Percentiles rank a stretch among this genome's conserved stretches.
phyloP scores from a whole-genome alignment of 768 basidiomycete genomes.

The Porphyrellus cyaneotinctus region DNA sequence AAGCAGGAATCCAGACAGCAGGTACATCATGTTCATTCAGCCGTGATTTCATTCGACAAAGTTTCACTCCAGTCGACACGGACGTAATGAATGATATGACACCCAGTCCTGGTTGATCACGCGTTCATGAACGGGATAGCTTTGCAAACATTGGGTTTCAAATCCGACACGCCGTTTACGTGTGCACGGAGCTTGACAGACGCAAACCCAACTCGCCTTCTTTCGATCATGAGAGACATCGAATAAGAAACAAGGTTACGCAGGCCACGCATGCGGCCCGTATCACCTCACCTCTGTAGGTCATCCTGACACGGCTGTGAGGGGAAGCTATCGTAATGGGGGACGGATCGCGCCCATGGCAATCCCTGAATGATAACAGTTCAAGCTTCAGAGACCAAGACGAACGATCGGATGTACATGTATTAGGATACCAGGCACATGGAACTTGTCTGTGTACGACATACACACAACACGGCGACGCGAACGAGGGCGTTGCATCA shows the following conservation, averaged over 20 bases:
- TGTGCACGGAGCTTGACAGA: conserved; percentile 9
- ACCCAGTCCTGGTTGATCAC: neutral
- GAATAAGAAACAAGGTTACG: neutral
- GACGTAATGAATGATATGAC: neutral
- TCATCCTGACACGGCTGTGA: no score
- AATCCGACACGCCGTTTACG: conserved; percentile 14
- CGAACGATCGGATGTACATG: neutral
- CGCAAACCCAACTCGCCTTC: neutral
- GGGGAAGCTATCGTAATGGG: conserved; percentile 3
- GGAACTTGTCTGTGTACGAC: no score
- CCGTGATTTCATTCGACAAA: neutral
- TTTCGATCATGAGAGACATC: neutral
- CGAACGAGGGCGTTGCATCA: no score
- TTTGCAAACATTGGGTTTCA: neutral
- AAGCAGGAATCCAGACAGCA: neutral
- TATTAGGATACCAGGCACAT: neutral
- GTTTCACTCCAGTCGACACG: neutral
- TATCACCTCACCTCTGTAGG: neutral
- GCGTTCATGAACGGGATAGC: neutral
- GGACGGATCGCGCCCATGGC: conserved; percentile 6
- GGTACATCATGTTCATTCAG: neutral
- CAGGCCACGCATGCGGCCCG: neutral
- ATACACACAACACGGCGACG: no score
- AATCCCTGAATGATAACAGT: neutral
- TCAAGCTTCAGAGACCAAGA: neutral